Evolutionary conservation across 768 basidiomycete genomes (phyloP).

Genomic region (Tulasnella sp.): DNA sequence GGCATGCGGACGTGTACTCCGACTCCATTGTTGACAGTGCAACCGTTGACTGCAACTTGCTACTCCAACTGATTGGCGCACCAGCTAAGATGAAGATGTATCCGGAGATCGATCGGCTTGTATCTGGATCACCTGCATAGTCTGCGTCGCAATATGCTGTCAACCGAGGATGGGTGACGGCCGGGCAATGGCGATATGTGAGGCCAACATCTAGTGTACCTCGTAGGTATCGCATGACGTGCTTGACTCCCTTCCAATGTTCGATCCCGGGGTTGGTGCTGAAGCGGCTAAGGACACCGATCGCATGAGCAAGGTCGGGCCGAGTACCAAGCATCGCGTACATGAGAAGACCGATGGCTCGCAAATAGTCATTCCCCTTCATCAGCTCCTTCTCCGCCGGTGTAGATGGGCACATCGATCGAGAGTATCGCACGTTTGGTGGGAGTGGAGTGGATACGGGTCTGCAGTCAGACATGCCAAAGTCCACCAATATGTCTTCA

Average conservation of each 20-base stretch:
- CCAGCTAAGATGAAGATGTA: slow-evolving; percentile 22
- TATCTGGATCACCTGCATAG: slow-evolving; percentile 21
- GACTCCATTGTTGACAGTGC: slow-evolving; percentile 23
- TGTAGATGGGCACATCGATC: no score
- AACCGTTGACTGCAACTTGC: slow-evolving; percentile 19
- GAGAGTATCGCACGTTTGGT: slow-evolving; percentile 22
- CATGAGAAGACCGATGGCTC: no score
- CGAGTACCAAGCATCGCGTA: neutral
- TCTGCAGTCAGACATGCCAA: slow-evolving; percentile 12
- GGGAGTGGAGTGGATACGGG: slow-evolving; percentile 22
- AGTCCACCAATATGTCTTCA: slow-evolving; percentile 15
- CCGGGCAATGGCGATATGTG: neutral
- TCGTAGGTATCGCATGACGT: slow-evolving; percentile 33
- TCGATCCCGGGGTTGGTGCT: slow-evolving; percentile 24
- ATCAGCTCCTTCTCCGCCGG: slow-evolving; percentile 21
- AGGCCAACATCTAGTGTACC: slow-evolving; percentile 21
- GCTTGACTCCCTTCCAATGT: slow-evolving; percentile 33
- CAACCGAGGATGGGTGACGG: neutral
- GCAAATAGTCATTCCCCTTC: neutral
- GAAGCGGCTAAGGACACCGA: slow-evolving; percentile 23
- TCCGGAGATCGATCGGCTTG: slow-evolving; percentile 22
- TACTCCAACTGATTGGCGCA: slow-evolving; percentile 21
- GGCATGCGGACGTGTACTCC: slow-evolving; percentile 20
- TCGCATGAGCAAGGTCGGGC: slow-evolving; percentile 12
- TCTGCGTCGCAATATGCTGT: slow-evolving; percentile 23